A percentile compares a stretch with the other conserved stretches of the same genome.
phyloP scores from a whole-genome alignment of 2,329 filamentous ascomycete genomes.

The Sphaerulina populicola region DNA sequence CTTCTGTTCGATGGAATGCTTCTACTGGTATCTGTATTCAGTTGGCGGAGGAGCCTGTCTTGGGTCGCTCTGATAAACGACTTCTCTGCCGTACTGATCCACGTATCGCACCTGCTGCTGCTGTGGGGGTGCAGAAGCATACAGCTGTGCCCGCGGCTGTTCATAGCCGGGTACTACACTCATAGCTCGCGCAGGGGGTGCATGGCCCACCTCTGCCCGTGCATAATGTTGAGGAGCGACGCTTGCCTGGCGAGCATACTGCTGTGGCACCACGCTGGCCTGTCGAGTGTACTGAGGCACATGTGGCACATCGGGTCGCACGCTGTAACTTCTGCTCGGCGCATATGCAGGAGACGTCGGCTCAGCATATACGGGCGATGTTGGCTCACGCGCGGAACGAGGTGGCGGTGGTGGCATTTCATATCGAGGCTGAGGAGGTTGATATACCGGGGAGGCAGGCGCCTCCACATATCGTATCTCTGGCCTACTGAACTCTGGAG shows the following conservation, averaged over 20 bases:
- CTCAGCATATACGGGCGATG: conserved; percentile 22
- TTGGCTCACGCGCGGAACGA: conserved; percentile 32
- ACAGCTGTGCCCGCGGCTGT: conserved; percentile 17
- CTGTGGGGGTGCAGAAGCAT: conserved; percentile 16
- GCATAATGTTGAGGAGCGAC: conserved; percentile 38
- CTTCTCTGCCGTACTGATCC: conserved; percentile 35
- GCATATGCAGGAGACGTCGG: conserved; percentile 6
- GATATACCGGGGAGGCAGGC: conserved; percentile 26
- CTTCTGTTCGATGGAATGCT: neutral
- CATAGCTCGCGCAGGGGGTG: conserved; percentile 29
- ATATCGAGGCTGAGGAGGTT: conserved; percentile 17
- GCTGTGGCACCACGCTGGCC: conserved; percentile 38
- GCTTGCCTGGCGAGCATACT: conserved; percentile 35
- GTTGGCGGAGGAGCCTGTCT: conserved; percentile 19
- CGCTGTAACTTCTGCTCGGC: conserved; percentile 26
- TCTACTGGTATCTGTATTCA: conserved; percentile 26
- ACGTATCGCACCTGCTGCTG: conserved; percentile 33
- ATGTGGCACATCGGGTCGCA: conserved; percentile 48
- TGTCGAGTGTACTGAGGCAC: conserved; percentile 18
- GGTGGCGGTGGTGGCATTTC: conserved; percentile 20
- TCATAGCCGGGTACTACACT: conserved; percentile 36
- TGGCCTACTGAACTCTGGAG: conserved; percentile 8
- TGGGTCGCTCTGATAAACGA: conserved; percentile 24
- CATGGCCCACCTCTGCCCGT: conserved; percentile 15
- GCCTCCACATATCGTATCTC: conserved; percentile 20